Evolutionary conservation across 345 rosid genomes (phyloP), one percentile per base, ranked within the genome.

Genomic region (Populus tremula): DNA sequence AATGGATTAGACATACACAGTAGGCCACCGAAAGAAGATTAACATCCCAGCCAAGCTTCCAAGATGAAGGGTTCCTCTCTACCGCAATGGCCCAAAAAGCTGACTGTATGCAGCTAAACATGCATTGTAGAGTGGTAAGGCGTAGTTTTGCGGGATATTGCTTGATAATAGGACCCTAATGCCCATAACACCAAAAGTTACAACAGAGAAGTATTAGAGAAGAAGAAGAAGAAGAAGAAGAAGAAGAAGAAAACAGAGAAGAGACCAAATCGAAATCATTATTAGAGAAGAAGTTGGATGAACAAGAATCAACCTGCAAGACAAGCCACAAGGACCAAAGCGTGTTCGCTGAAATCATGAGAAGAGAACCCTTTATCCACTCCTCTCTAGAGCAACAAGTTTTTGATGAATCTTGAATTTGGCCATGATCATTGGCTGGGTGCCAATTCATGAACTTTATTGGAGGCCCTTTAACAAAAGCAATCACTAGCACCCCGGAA

Each of bases 281-380:
- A 25, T 27, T 1, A 61, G 14, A 38, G n/a, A 7, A 18, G 33
- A 63, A 47, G 23, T 67, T 5, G 47, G 43, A 35, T 38, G 61
- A 53, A 2, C 16, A 38, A 33, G 21, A 17, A 9, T 5, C n/a
- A 61, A 94, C 97, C 94, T 94, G 98, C 64, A 94, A 73, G 81
- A 90, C 83, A 80, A 94, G 85, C 97, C 97, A 94, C 77, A 91
- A 43, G 83, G 94, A 90, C 95, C 97, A 94, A 23, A 87, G 80
- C 9, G 83, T 80, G 73, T 91, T 93, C 82, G 97, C 91, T 10
- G 88, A 77, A 78, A 94, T 82, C 98, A 94, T 93, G 31, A 91
- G 81, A 25, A 94, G 84, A 43, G 87, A 82, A n/a, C 98, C 98
- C 84, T 88, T 90, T 3, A 94, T 79, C 84, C 89, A 86, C 47